A percentile compares a stretch with the other conserved stretches of the same genome.
phyloP scores from a whole-genome alignment of 805 yeast genomes.

The Barnettozyma populi region DNA sequence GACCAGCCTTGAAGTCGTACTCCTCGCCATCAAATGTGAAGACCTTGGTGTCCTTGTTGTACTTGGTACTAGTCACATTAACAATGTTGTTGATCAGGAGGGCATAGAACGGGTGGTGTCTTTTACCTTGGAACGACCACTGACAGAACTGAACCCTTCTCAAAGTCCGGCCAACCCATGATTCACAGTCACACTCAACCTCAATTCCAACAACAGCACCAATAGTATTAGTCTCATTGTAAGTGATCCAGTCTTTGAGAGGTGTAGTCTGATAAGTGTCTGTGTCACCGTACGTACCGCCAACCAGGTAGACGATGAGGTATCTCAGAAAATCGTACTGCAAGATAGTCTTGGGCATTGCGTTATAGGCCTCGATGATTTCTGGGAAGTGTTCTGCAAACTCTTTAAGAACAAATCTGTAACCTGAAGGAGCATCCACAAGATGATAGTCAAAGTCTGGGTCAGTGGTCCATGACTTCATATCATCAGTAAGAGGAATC shows the following conservation, averaged over 20 bases:
- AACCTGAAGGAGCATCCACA: conserved; percentile 25
- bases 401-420: not conserved
- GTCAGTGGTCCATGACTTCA: conserved; percentile 9
- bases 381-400: conserved; percentile 34
- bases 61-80: conserved; percentile 41
- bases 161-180: conserved; percentile 47
- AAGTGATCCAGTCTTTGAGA: conserved; percentile 53
- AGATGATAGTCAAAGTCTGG: conserved; percentile 13
- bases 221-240: conserved; percentile 28
- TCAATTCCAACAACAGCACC: conserved; percentile 54
- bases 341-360: conserved; percentile 47
- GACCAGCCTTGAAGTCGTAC: conserved; percentile 39
- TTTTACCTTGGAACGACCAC: conserved; percentile 54
- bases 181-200: conserved; percentile 44
- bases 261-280: conserved; percentile 48
- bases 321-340: conserved; percentile 52
- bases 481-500: not conserved
- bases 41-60: conserved; percentile 25
- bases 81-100: conserved; percentile 49
- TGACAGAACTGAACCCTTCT: conserved; percentile 58
- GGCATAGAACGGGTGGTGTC: conserved; percentile 55
- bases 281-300: conserved; percentile 59
- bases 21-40: conserved; percentile 18
- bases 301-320: conserved; percentile 43
- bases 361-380: conserved; percentile 42